These are phyloP conservation scores for Penicillium sp. DNA, from an alignment of 2,329 filamentous ascomycete genomes.

Conservation along the genomic window DNA sequence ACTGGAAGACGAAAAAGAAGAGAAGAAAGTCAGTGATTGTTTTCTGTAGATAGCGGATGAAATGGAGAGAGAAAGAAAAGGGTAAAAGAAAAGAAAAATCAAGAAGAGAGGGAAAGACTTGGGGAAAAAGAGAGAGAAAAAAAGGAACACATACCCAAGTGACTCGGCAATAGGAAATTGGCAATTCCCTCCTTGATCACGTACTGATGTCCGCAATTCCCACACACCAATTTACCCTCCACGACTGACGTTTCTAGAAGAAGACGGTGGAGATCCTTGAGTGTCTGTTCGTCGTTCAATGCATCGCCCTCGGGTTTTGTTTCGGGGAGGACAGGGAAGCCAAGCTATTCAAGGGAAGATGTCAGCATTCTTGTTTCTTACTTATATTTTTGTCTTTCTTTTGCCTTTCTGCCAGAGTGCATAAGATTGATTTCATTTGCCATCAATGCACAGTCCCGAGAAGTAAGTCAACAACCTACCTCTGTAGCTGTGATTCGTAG, in stretches of 20 bases:
- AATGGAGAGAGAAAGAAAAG: no score
- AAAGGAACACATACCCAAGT: slow-evolving; percentile 53
- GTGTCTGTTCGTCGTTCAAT: slow-evolving; percentile 60
- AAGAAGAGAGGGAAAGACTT: no score
- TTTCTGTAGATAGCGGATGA: no score
- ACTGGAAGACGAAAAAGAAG: no score
- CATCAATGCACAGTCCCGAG: no score
- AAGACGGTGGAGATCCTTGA: slow-evolving; percentile 72
- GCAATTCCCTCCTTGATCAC: slow-evolving; percentile 91
- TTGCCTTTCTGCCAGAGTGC: no score
- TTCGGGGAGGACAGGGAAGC: slow-evolving; percentile 67
- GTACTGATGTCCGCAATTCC: slow-evolving; percentile 89
- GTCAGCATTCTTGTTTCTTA: neutral
- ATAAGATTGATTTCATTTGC: no score
- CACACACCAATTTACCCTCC: slow-evolving; percentile 85
- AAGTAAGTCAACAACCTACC: slow-evolving; percentile 13
- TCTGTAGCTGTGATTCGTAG: slow-evolving; percentile 70
- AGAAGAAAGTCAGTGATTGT: no score
- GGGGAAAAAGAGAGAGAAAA: neutral
- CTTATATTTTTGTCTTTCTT: neutral
- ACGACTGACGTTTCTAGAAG: slow-evolving; percentile 84
- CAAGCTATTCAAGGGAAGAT: slow-evolving; percentile 52
- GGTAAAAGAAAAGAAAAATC: no score
- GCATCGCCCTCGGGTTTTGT: slow-evolving; percentile 58
- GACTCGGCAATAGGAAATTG: slow-evolving; percentile 89